Percentiles rank a stretch among this genome's conserved stretches.
phyloP scores from a whole-genome alignment of 495 filamentous ascomycete species.

The Neurospora sp. region DNA sequence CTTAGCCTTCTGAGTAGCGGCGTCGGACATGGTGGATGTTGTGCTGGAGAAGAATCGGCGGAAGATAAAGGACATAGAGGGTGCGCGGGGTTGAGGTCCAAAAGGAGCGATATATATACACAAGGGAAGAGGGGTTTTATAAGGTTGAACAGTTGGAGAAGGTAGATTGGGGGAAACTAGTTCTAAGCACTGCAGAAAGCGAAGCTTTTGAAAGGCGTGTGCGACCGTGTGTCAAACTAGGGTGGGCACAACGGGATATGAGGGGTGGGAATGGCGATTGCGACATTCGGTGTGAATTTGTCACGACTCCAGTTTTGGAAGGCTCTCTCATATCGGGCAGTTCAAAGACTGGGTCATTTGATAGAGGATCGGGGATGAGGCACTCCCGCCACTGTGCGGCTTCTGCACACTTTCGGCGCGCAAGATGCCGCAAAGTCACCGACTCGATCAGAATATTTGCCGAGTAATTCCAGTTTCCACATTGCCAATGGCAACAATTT shows the following conservation, averaged over 20 bases:
- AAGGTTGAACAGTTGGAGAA: not conserved
- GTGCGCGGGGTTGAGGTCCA: slow-evolving; percentile 7
- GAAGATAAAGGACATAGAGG: slow-evolving; percentile 66
- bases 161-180: not conserved
- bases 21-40: slow-evolving; percentile 61
- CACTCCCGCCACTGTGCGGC: not conserved
- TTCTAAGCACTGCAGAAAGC: not conserved
- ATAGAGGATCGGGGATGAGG: not conserved
- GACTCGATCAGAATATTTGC: not conserved
- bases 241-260: not conserved
- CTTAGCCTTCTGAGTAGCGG: slow-evolving; percentile 79
- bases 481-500: not conserved
- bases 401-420: not conserved
- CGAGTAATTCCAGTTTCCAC: not conserved
- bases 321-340: not conserved
- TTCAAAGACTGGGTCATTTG: not conserved
- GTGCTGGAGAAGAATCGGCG: slow-evolving; percentile 60
- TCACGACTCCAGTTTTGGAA: not conserved
- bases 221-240: not conserved
- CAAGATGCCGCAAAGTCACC: not conserved
- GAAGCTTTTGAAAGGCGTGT: not conserved
- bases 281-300: not conserved
- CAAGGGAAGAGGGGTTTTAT: slow-evolving; percentile 8
- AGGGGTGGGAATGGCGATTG: not conserved
- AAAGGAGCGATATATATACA: not conserved